These are phyloP conservation scores for Omphalea diandra DNA, from an alignment of 441 rosid species.

Conservation along the genomic window DNA sequence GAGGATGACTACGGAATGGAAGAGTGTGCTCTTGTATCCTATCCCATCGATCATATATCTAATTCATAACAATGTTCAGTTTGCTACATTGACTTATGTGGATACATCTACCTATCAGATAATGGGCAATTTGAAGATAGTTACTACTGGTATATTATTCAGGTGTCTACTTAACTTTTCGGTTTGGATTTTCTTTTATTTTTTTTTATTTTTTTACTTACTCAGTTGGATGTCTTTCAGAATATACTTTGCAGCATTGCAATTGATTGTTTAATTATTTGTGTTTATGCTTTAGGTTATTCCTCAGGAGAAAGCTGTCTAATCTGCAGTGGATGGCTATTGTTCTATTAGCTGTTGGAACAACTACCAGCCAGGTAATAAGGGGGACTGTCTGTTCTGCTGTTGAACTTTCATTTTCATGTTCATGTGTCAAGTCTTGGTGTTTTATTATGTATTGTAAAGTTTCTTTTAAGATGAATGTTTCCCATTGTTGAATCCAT, in stretches of 20 bases:
- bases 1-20: conserved; percentile 74
- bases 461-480: background rate
- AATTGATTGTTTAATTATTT: background rate
- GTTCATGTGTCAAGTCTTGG: background rate
- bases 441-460: no score
- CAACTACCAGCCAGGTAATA: conserved; percentile 78
- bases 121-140: conserved; percentile 84
- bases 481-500: background rate
- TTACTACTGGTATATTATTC: conserved; percentile 65
- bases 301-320: conserved; percentile 57
- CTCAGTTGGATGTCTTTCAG: background rate
- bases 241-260: background rate
- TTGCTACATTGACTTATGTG: conserved; percentile 67
- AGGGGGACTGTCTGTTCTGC: background rate
- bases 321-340: conserved; percentile 81
- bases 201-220: background rate
- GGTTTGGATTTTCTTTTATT: no score
- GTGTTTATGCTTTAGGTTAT: conserved; percentile 40
- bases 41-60: conserved; percentile 74
- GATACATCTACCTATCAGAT: conserved; percentile 84
- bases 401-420: background rate
- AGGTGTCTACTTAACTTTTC: conserved; percentile 33
- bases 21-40: conserved; percentile 57
- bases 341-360: conserved; percentile 70
- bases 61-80: conserved; percentile 77